Base-by-base conservation (phyloP, 2,329 filamentous ascomycete genomes). In the Sordariomycetes sp. region DNA sequence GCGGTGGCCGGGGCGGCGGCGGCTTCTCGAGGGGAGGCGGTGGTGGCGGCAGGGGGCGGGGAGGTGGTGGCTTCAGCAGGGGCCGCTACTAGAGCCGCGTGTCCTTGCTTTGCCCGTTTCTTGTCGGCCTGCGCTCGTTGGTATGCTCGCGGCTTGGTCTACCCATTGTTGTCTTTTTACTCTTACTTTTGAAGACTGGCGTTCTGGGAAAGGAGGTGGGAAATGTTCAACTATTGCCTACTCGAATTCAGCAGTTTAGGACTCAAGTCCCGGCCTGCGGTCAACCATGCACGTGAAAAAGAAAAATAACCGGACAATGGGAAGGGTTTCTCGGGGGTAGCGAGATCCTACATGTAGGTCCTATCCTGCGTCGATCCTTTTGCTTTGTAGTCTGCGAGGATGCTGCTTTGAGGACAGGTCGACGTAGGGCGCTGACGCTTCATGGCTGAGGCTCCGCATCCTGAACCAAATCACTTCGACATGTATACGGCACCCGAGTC, bases 1-100 rank as follows among this genome's bases (percentile, higher is more conserved):
- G 68, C n/a, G 64, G 67, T 32, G 67, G 66, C 61, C 58, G 69
- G 45, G 63, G 68, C 22, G 66, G 70, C 32, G 67, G 69, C 51
- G 68, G 69, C 24, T 69, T 68, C 62, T 68, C 66, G 54, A 61
- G 68, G 52, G 48, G 48, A 32, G 28, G 28, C 28, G 28, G 28
- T 8, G 28, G 28, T 8, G 28, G 28, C 28, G 28, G 28, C 28
- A 32, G 28, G 39, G 61, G 64, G 35, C 59, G 65, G 24, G 62
- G 64, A 20, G 62, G 64, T 22, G 62, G 62, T 24, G 62, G 64
- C 34, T 76, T 75, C 62, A 70, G 72, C 50, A 34, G 58, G 39
- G 58, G 58, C 51, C 59, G 60, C 50, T 24, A 57, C 45, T 55
- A 55, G 51, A 42, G 20, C 45, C 20, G 45, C 45, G 42, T 22